Base-by-base conservation (phyloP, 805 yeast species). In the Wickerhamomyces ciferrii region DNA sequence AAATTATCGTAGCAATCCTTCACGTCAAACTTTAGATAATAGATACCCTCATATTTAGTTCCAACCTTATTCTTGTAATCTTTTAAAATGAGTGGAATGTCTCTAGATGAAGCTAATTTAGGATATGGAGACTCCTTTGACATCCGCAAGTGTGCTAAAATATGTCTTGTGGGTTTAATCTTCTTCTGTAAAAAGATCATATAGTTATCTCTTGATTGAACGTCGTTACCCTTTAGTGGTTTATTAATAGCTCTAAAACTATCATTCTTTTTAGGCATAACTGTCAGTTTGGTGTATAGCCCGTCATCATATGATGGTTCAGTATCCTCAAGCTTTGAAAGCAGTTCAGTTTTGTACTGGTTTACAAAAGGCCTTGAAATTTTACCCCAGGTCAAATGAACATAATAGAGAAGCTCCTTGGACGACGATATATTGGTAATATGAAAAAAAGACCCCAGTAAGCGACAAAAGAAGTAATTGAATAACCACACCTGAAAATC, bases 1-100 rank as follows among this genome's bases (percentile, higher is more conserved):
- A 90, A 67, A 2, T 81, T 76, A 56, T 92, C 97, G 60, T 80
- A 91, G 46, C 96, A 89, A 3, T 82, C 74, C 46, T 72, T 74
- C 51, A 87, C 79, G 60, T 91, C 98, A 61, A 88, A 85, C 53
- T 86, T 87, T 23, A 85, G 68, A 15, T 76, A 76, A 55, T 69
- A 76, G n/a, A n/a, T n/a, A n/a, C n/a, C n/a, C n/a, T n/a, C n/a
- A n/a, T n/a, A n/a, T n/a, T n/a, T n/a, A n/a, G n/a, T n/a, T 55
- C 7, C 0, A 71, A 51, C 0, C 29, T 25, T 2, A 44, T 39
- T 44, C n/a, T 71, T 76, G 54, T 70, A 86, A 0, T 53, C 34
- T 7, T 59, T 48, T 0, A 84, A 49, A 4, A 55, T 49, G 0
- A 49, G 42, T 1, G 79, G 69, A 11, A 83, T 68, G 36, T 81